These are phyloP conservation scores for Melampsora larici-populina DNA, from an alignment of 1,284 basidiomycete genomes.

Conservation along the genomic window DNA sequence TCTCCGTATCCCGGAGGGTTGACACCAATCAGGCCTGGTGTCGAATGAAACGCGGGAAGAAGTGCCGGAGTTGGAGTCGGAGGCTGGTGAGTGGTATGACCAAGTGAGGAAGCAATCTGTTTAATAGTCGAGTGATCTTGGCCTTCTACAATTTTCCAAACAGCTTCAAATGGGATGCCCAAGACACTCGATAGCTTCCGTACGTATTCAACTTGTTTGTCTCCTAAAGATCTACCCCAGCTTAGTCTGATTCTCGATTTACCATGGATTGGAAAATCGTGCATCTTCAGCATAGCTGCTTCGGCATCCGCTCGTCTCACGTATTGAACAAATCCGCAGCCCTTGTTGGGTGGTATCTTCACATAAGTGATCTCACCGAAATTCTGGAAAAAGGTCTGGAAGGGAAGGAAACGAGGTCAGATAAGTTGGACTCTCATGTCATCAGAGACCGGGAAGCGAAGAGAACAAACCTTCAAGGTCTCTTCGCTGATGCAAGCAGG, in stretches of 20 bases:
- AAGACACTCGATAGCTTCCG: constrained; percentile 28
- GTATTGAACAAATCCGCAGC: constrained; percentile 93
- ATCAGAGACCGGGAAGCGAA: not conserved
- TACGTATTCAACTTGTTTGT: constrained; percentile 47
- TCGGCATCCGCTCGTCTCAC: constrained; percentile 87
- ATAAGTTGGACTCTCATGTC: too few relatives aligned
- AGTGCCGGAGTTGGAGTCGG: not conserved
- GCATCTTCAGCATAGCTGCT: constrained; percentile 89
- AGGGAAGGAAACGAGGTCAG: not conserved
- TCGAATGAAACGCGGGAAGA: not conserved
- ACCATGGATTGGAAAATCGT: constrained; percentile 86
- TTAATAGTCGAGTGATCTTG: constrained; percentile 38
- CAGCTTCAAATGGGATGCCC: constrained; percentile 31
- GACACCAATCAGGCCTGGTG: not conserved
- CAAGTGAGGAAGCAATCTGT: constrained; percentile 24
- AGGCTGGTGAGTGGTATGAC: not conserved
- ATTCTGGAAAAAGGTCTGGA: constrained; percentile 69
- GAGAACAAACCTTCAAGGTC: constrained; percentile 62
- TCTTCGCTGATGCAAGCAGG: constrained; percentile 81
- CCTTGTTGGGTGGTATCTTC: constrained; percentile 90
- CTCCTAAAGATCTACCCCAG: constrained; percentile 68
- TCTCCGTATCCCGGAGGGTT: not conserved
- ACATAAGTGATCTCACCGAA: constrained; percentile 92
- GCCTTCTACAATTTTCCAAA: constrained; percentile 40
- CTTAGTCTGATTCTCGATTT: constrained; percentile 77